Percentiles rank a stretch among this genome's conserved stretches.
Evolutionary conservation across 202 grass and related monocot species (phyloP).

Genomic region (Zoysia matrella): DNA sequence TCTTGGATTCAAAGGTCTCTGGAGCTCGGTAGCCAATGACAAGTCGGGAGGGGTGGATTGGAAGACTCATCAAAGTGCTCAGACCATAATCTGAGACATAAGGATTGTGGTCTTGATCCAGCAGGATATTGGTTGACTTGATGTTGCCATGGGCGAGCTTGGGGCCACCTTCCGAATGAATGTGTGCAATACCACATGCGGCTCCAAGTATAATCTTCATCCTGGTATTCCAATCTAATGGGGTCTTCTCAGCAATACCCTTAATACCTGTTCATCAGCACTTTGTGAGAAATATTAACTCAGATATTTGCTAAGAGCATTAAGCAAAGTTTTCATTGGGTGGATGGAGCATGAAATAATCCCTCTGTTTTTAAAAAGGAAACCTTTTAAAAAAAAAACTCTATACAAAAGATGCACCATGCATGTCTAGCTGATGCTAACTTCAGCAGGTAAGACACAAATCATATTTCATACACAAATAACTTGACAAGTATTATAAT

Average conservation of each 20-base stretch:
- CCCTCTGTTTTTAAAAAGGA: neutral
- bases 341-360: neutral
- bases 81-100: slow-evolving; percentile 84
- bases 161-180: slow-evolving; percentile 78
- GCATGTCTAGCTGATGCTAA: slow-evolving; percentile 6
- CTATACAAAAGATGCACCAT: neutral
- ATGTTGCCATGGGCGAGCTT: slow-evolving; percentile 94
- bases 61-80: slow-evolving; percentile 67
- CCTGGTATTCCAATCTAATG: slow-evolving; percentile 85
- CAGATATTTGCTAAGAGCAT: neutral
- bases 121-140: slow-evolving; percentile 91
- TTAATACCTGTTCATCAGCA: slow-evolving; percentile 66
- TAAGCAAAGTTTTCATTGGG: slow-evolving; percentile 4
- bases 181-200: slow-evolving; percentile 72
- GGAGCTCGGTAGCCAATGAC: slow-evolving; percentile 75
- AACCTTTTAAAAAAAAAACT: slow-evolving; percentile 1
- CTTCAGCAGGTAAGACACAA: neutral
- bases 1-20: slow-evolving; percentile 81
- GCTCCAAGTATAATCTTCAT: slow-evolving; percentile 82
- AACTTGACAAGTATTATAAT: slow-evolving; percentile 1
- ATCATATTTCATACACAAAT: slow-evolving; percentile 8
- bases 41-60: slow-evolving; percentile 59
- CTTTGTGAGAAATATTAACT: slow-evolving; percentile 34
- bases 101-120: slow-evolving; percentile 67
- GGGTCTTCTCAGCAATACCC: slow-evolving; percentile 53